A percentile compares a stretch with the other conserved stretches of the same genome.
Conservation (phyloP, 2,329 filamentous ascomycete species). For the Nannizziopsis arthrosporioides region DNA sequence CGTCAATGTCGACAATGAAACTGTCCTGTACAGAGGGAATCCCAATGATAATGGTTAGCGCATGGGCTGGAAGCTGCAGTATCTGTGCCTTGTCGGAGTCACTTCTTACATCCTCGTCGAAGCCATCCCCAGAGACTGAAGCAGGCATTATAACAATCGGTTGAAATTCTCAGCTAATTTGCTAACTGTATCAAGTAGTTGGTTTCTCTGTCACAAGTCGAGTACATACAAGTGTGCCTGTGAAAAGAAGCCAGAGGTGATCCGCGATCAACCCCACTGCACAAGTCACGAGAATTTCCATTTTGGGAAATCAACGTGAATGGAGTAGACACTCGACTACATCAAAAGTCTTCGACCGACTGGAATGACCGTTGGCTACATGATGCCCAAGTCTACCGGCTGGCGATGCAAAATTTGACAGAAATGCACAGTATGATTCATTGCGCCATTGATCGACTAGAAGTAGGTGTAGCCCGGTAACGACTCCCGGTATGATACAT, state of each 20-base stretch:
- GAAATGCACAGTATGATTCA: background rate
- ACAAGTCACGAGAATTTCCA: conserved; percentile 12
- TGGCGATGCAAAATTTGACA: background rate
- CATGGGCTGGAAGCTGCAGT: background rate
- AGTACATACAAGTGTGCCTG: too few relatives aligned
- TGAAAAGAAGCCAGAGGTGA: too few relatives aligned
- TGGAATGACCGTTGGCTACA: too few relatives aligned
- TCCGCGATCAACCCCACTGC: background rate
- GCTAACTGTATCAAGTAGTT: too few relatives aligned
- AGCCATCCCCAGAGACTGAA: conserved; percentile 44
- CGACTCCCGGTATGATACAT: conserved; percentile 10
- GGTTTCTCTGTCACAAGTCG: too few relatives aligned
- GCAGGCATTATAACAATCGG: conserved; percentile 34
- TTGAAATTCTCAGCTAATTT: too few relatives aligned
- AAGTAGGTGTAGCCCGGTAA: conserved; percentile 6
- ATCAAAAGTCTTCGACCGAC: background rate
- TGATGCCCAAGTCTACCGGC: too few relatives aligned
- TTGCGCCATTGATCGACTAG: conserved; percentile 1
- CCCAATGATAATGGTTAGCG: background rate
- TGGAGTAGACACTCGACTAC: background rate
- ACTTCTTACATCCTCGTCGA: conserved; percentile 28
- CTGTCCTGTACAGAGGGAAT: conserved; percentile 29
- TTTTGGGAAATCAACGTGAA: conserved; percentile 9
- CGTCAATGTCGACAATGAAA: conserved; percentile 55
- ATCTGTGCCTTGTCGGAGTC: background rate